These are phyloP conservation scores for Ascochyta rabiei DNA, from an alignment of 2,329 filamentous ascomycete species.

Conservation along the genomic window DNA sequence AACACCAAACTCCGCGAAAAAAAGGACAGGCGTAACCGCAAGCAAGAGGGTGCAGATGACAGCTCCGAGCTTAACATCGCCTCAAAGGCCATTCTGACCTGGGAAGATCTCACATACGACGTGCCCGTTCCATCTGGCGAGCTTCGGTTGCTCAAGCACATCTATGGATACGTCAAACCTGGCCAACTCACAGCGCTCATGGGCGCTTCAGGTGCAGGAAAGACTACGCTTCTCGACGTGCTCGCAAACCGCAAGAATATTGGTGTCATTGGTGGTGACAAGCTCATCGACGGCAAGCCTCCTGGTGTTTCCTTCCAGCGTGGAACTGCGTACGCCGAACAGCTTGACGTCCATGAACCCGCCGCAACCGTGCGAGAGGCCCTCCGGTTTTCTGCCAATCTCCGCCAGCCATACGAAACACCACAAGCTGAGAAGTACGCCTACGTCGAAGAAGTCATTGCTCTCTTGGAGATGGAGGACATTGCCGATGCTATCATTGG, in stretches of 20 bases:
- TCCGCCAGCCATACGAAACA: constrained; percentile 65
- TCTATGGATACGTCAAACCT: constrained; percentile 63
- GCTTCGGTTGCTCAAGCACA: constrained; percentile 61
- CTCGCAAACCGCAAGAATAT: constrained; percentile 70
- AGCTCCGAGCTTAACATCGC: constrained; percentile 57
- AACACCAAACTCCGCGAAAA: constrained; percentile 68
- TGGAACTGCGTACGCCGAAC: constrained; percentile 69
- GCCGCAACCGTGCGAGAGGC: constrained; percentile 70
- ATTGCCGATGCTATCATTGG: constrained; percentile 71
- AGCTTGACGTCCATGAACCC: constrained; percentile 68
- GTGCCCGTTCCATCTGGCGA: constrained; percentile 70
- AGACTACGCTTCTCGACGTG: constrained; percentile 83
- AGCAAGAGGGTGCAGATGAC: constrained; percentile 50
- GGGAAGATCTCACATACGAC: constrained; percentile 65
- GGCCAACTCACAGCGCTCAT: constrained; percentile 59
- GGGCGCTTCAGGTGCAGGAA: constrained; percentile 70
- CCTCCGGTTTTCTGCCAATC: constrained; percentile 68
- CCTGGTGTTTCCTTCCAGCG: constrained; percentile 67
- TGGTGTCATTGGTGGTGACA: constrained; percentile 67
- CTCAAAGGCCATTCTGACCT: constrained; percentile 63
- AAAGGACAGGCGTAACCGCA: constrained; percentile 58
- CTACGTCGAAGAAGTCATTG: constrained; percentile 70
- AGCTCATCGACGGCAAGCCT: constrained; percentile 65
- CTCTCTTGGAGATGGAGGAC: constrained; percentile 69
- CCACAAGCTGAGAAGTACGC: constrained; percentile 66